Evolutionary conservation across 352 stramenopile genomes (phyloP), one percentile per base, ranked within the genome.

Genomic region (Phytopythium montanum): DNA sequence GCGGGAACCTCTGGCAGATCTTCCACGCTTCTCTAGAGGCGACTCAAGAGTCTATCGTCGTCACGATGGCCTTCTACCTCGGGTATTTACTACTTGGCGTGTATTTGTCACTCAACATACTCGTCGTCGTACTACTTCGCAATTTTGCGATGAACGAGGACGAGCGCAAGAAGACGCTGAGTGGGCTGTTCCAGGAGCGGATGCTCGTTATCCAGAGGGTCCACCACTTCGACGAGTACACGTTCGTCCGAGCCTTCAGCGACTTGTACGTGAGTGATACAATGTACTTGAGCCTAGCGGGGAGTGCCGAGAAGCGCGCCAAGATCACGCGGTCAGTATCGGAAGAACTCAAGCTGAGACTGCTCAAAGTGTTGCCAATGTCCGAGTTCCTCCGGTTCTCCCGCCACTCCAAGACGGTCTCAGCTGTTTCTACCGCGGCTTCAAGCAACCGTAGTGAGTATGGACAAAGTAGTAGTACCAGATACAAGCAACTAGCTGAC

Each of bases 81-180:
- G 65, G 62, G 0, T 96, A 88, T 59, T 81, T 88, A 14, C 83
- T 95, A 0, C 61, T 93, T 5, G 81, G 73, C 26, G 73, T 81
- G 23, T 88, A 84, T 31, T 48, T 94, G 2, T 73, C 88, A 18
- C 69, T 94, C 1, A 95, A 95, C 66, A 89, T 94, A 56, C 91
- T 96, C 75, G 69, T 94, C 21, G 85, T 96, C 5, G 82, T 95
- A 29, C 61, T 96, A 25, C 70, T 95, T 16, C 73, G 78, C 18
- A 90, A 92, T 56, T 96, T 96, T 28, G 83, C 79, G 4, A 87
- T 95, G 80, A 94, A 92, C 60, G 82, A 88, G 45, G 85, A 96
- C 41, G 85, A 92, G 59, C 72, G 87, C 13, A 75, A 81, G 49
- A 85, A 79, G 58, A 91, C 72, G 0, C 56, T 94, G 14, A 85